Percentiles rank a stretch among this genome's conserved stretches.
These are phyloP conservation scores for Neurospora sp. DNA, from an alignment of 495 filamentous ascomycete species.

Conservation along the genomic window DNA sequence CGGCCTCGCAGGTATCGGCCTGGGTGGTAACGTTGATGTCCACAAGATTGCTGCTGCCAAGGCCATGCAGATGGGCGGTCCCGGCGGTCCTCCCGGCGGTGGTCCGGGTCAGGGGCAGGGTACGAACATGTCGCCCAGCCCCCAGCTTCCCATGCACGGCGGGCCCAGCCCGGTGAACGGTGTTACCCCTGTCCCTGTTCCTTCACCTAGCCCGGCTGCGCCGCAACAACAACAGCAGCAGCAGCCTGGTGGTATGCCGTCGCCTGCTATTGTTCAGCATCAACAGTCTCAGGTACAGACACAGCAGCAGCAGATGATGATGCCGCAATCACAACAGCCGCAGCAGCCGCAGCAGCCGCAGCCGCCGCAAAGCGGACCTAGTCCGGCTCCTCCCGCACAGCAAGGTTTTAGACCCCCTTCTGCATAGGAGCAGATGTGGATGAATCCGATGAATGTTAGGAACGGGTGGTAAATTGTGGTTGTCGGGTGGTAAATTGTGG, in stretches of 20 bases:
- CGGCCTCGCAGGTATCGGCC: conserved; percentile 27
- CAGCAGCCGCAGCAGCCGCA: not conserved
- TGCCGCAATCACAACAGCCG: not conserved
- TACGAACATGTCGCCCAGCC: conserved; percentile 14
- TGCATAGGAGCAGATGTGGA: not conserved
- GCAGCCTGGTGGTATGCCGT: not conserved
- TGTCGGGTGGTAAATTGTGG: not conserved
- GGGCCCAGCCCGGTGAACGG: not conserved
- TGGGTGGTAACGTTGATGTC: conserved; percentile 25
- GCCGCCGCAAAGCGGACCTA: not conserved
- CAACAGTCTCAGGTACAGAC: not conserved
- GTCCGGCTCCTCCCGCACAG: not conserved
- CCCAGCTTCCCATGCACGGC: conserved; percentile 2
- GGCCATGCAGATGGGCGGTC: conserved; percentile 20
- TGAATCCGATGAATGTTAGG: not conserved
- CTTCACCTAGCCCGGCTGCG: not conserved
- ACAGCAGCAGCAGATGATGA: not conserved
- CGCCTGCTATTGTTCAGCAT: not conserved
- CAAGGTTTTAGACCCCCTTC: not conserved
- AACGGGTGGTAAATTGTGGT: not conserved
- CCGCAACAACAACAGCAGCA: conserved; percentile 1
- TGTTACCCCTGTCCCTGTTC: conserved; percentile 8
- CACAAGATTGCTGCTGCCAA: conserved; percentile 26
- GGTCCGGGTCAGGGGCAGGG: not conserved
- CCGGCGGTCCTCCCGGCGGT: not conserved